Base-by-base conservation (phyloP, 2,329 filamentous ascomycete species). In the Fusarium fracticaudum region DNA sequence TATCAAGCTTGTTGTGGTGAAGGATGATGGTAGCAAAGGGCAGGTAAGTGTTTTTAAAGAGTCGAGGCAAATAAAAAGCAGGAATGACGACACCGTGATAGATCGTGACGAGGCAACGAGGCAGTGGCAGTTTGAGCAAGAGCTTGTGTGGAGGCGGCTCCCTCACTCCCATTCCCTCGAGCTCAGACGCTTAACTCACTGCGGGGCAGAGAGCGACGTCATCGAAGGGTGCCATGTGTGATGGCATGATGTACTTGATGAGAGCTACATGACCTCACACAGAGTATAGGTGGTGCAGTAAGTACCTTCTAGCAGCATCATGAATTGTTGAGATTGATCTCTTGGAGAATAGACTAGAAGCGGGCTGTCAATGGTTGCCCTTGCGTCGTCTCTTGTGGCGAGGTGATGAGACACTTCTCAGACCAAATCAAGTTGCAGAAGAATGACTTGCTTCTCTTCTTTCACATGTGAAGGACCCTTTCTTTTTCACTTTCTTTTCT, bases 131-230 rank as follows among this genome's bases (percentile, higher is more conserved):
- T 57, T 53, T 55, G 37, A 63, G 48, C 60, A 50, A 51, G 48
- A 69, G 69, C 57, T 73, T 59, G 29, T 63, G 57, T 68, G 64
- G 53, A 64, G 44, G 67, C 17, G 31, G 50, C 51, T 31, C 24
- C 37, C 51, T 55, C 37, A 31, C n/a, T 55, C 37, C 26, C 24
- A 43, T 55, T n/a, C 51, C 51, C 35, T 55, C 22, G 8, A 55
- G 11, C 51, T 55, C 35, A 24, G 47, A 65, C 35, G 50, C 63
- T 60, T 51, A 57, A 41, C 26, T 61, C 48, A 64, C 48, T 69
- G 78, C 73, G 78, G 78, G 78, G 78, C 76, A 78, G n/a, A 29
- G 38, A 63, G 72, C 77, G 71, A 80, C 78, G 77, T 80, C 78
- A 80, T 80, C 76, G 69, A 73, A 37, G 10, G 29, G 33, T 43